phyloP scores from a whole-genome alignment of 805 yeast species.

The Candida ipomoeae region DNA sequence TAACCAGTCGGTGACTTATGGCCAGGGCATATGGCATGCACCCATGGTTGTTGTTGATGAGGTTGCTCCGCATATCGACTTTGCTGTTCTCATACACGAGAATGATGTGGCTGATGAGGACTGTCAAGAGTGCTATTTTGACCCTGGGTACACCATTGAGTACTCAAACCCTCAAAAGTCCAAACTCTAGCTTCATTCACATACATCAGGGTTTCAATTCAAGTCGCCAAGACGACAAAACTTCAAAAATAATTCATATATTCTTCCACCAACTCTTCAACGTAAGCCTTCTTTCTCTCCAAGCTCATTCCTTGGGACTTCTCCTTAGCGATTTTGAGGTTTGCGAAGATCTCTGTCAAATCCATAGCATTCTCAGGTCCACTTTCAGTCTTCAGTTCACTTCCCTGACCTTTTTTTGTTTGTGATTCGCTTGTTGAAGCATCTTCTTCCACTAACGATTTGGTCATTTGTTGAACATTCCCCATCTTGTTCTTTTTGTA shows the following conservation, averaged over 20 bases:
- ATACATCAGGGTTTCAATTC: neutral
- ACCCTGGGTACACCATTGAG: slow-evolving; percentile 48
- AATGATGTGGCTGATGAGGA: slow-evolving; percentile 76
- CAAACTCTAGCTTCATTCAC: slow-evolving; percentile 6
- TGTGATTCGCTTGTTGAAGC: neutral
- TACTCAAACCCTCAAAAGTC: slow-evolving; percentile 14
- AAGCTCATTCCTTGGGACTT: slow-evolving; percentile 22
- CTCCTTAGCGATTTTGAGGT: slow-evolving; percentile 34
- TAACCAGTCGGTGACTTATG: slow-evolving; percentile 87
- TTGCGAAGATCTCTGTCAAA: slow-evolving; percentile 28
- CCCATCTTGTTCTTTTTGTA: slow-evolving; percentile 22
- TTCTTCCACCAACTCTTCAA: slow-evolving; percentile 34
- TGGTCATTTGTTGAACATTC: slow-evolving; percentile 25
- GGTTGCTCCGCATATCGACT: slow-evolving; percentile 52
- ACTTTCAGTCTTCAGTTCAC: too few relatives aligned
- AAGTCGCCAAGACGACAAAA: neutral
- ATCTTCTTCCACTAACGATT: slow-evolving; percentile 16
- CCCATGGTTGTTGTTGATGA: slow-evolving; percentile 86
- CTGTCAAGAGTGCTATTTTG: slow-evolving; percentile 72
- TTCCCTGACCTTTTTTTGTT: too few relatives aligned
- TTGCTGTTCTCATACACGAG: slow-evolving; percentile 85
- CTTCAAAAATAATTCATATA: slow-evolving; percentile 29
- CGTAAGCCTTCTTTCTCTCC: slow-evolving; percentile 29
- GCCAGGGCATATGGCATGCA: slow-evolving; percentile 88
- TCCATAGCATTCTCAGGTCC: slow-evolving; percentile 13